Base-by-base conservation (phyloP, 2,329 filamentous ascomycete species). In the Neurospora sp. region DNA sequence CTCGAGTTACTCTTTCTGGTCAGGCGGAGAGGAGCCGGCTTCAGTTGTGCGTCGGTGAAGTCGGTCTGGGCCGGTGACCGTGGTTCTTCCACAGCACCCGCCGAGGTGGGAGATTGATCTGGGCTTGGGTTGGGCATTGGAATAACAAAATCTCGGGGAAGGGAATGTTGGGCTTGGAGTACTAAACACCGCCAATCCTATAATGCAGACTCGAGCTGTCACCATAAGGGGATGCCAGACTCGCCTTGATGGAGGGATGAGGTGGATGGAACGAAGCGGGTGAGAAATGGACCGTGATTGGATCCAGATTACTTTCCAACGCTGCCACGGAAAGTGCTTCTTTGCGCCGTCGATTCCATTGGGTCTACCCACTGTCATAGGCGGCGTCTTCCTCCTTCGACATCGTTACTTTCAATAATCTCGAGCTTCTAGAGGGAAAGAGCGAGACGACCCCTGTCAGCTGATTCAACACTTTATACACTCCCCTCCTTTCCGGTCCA, bases 1-100 rank as follows among this genome's bases (percentile, higher is more conserved):
- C 67, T 66, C 8, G 70, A 71, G 37, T 67, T 65, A 12, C 66
- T 71, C 69, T 74, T 74, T n/a, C 71, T 70, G 0, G 67, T 33
- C 1, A 75, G 10, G 2, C 74, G 70, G 2, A 76, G 69, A 36
- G 74, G 73, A 1, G 70, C 72, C 0, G 74, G 74, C 66, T 72
- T 72, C 3, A 74, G 52, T 3, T 72, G 69, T 8, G 52, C 62
- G 37, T 71, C 39, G 6, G 70, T 70, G 66, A 71, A 73, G 28
- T 72, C 68, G 6, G 52, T 10, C 8, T 28, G 52, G 15, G 4
- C 23, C 28, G 52, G 52, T 62, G 23, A 62, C 0, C 15, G 6
- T 17, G 52, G 12, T 33, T 5, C 52, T 1, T 62, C 52, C 23
- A 33, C 23, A 33, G 0, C 1, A 0, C 43, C 52, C 0, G 12